Conservation (phyloP, 139 green algal species). For the Coccomyxa sp. region DNA sequence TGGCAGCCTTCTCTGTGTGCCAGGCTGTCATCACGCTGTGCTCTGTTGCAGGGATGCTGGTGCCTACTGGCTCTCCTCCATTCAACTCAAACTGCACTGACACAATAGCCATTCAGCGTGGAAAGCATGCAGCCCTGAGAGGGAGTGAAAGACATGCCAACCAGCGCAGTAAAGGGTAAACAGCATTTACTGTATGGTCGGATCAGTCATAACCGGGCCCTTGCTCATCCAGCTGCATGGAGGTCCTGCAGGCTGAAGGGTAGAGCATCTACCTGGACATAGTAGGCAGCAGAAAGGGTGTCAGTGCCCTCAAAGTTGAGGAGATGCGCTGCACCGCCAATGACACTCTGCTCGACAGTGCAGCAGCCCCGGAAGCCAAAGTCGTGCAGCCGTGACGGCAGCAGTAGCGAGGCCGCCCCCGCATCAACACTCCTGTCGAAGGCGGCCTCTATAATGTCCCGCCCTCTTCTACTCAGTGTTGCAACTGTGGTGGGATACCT, state of each 20-base stretch:
- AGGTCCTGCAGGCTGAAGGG: not conserved
- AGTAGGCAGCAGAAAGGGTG: slow-evolving; percentile 86
- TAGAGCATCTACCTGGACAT: slow-evolving; percentile 59
- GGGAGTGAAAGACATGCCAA: no score
- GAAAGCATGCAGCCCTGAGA: not conserved
- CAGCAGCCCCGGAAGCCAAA: slow-evolving; percentile 81
- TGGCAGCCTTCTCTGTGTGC: slow-evolving; percentile 68
- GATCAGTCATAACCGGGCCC: no score
- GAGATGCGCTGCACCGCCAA: slow-evolving; percentile 85
- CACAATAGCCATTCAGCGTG: not conserved
- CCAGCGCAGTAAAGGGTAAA: no score
- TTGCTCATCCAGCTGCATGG: not conserved
- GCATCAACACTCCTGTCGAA: slow-evolving; percentile 73
- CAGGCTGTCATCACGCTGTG: slow-evolving; percentile 92
- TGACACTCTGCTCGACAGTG: slow-evolving; percentile 74
- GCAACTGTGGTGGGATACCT: slow-evolving; percentile 88
- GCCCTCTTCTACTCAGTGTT: slow-evolving; percentile 68
- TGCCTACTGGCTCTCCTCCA: slow-evolving; percentile 63
- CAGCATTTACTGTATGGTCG: no score
- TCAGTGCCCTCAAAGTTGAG: slow-evolving; percentile 84
- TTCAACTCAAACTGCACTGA: slow-evolving; percentile 80
- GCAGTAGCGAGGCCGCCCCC: slow-evolving; percentile 44
- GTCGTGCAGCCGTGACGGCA: slow-evolving; percentile 72
- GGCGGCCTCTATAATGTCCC: slow-evolving; percentile 67
- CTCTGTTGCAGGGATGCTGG: slow-evolving; percentile 84